Evolutionary conservation across 106 monocot species (phyloP), one percentile per base, ranked within the genome.

Genomic region (Dendrobium chrysotoxum): DNA sequence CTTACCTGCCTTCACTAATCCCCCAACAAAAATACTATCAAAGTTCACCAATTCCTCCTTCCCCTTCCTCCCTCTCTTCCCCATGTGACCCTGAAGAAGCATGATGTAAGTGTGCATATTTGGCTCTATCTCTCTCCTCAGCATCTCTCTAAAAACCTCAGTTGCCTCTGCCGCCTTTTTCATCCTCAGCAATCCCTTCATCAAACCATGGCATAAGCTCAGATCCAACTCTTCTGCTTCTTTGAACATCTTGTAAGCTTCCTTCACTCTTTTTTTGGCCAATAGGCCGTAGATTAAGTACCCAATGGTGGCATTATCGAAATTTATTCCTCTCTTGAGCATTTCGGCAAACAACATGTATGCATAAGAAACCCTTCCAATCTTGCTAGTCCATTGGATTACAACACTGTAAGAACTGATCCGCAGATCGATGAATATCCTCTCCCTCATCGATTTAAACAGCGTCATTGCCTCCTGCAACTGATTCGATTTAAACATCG

Each of bases 81-180:
- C 92, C 82, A 95, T 41, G 50, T 94, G 96, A 42, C 96, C 93
- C 77, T 97, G 94, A 30, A 97, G 82, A 11, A 97, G 82, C 93
- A 94, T 97, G 8, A 96, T 82, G 79, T 93, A 96, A 0, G 93
- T 96, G 78, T 96, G 96, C 96, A 96, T 96, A 28, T 40, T 89
- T 0, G 93, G 96, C 81, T 88, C 90, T 20, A 88, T 84, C 13
- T 92, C 92, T 54, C 87, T 84, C 47, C 53, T 46, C 11, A 85
- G 17, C 96, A 94, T 96, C 85, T 88, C 90, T 55, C 90, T 87
- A 28, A 94, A 89, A 77, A 94, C 96, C 41, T 90, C 77, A 3
- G 96, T 96, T 4, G 96, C 93, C 44, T 90, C 94, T 4, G 77
- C 78, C 10, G 87, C 70, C 46, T 83, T 85, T 77, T 79, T 82